Conservation (phyloP, 495 filamentous ascomycete species). For the Daldinia concentrica region DNA sequence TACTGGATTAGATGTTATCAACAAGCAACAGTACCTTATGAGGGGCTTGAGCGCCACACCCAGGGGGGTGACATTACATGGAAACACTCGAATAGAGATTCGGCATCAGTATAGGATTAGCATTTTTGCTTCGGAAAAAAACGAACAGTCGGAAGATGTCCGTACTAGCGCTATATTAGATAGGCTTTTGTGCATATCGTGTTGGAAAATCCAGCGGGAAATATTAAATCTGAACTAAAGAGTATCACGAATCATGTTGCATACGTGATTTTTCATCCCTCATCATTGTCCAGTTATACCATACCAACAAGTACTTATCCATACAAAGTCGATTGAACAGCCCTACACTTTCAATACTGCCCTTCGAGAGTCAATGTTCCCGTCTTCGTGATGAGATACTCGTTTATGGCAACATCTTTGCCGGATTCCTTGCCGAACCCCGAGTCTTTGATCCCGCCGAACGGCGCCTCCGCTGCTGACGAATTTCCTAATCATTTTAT, state of each 20-base stretch:
- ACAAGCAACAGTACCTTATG: slow-evolving; percentile 15
- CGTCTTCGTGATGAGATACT: slow-evolving; percentile 78
- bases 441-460: slow-evolving; percentile 79
- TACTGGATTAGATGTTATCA: not conserved
- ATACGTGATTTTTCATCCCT: not conserved
- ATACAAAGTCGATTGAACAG: not conserved
- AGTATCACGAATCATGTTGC: not conserved
- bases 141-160: slow-evolving; percentile 2
- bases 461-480: slow-evolving; percentile 75
- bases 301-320: not conserved
- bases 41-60: not conserved
- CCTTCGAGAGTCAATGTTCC: slow-evolving; percentile 71
- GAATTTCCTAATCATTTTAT: slow-evolving; percentile 57
- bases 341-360: slow-evolving; percentile 54
- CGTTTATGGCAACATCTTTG: slow-evolving; percentile 73
- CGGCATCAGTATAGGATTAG: slow-evolving; percentile 12
- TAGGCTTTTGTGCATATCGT: not conserved
- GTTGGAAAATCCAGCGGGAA: not conserved
- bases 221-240: not conserved
- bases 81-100: slow-evolving; percentile 17
- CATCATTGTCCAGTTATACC: not conserved
- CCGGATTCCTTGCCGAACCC: slow-evolving; percentile 82
- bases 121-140: slow-evolving; percentile 18
- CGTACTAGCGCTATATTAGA: not conserved
- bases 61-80: not conserved